Base-by-base conservation (phyloP, 2,329 filamentous ascomycete species). In the Diaporthe humulicola region DNA sequence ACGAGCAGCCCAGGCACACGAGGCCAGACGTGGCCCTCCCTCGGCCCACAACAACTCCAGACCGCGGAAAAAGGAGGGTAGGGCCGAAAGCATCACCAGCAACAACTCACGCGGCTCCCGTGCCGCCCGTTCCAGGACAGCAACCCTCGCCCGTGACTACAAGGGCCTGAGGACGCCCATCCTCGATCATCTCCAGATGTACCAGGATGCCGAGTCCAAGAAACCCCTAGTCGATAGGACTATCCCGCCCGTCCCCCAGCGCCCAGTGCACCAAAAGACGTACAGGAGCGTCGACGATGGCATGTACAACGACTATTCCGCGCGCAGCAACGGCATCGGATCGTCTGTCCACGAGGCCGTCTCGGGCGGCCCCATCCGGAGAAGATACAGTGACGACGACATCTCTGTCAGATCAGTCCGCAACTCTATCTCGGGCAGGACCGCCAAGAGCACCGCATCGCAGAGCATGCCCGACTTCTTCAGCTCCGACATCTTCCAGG, bases 381-480 rank as follows among this genome's bases (percentile, higher is more conserved):
- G 73, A 17, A 56, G 57, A 40, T 50, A 67, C 58, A 74, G 73
- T 52, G 69, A 74, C 40, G 73, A 74, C 22, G 73, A 74, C 17
- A 25, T 72, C 4, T 67, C 58, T n/a, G 30, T 60, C 33, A 67
- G 69, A n/a, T 67, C 64, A 25, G 45, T 69, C 15, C 69, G 64
- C 17, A 52, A 56, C 40, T 74, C 73, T 19, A 54, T 60, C 48
- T 72, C 73, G 57, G 52, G 40, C 38, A 48, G 60, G 48, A 74
- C 69, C 22, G 50, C 60, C 74, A 75, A 54, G 50, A 74, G 64
- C 54, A 50, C 40, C 42, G 70, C 64, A 45, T 75, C 71, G 50
- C 74, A 64, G 28, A 80, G 58, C 6, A 73, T 83, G 75, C 81
- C 83, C 9, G 84, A 87, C 70, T 87, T 87, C 78, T 86, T 86